Evolutionary conservation across 768 basidiomycete species (phyloP).

Genomic region (Kwoniella dendrophila): DNA sequence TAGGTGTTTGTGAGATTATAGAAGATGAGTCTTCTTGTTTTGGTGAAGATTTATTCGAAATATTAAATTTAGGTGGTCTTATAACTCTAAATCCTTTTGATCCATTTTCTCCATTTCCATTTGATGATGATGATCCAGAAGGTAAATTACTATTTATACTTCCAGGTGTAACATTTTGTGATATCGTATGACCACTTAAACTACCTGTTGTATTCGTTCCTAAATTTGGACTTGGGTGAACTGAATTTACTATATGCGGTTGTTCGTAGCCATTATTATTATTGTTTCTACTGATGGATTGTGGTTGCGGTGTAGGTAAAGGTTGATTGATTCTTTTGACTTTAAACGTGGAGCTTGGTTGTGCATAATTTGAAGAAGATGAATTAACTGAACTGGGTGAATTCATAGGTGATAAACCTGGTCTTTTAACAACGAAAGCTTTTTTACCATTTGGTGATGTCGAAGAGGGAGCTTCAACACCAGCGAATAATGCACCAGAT

Average conservation of each 20-base stretch:
- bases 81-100: slow-evolving; percentile 28
- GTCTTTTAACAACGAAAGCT: slow-evolving; percentile 31
- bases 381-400: slow-evolving; percentile 7
- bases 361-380: slow-evolving; percentile 1
- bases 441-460: slow-evolving; percentile 14
- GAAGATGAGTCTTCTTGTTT: neutral
- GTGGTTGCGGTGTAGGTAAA: slow-evolving; percentile 6
- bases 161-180: slow-evolving; percentile 9
- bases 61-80: slow-evolving; percentile 9
- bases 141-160: neutral
- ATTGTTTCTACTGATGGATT: slow-evolving; percentile 5
- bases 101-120: slow-evolving; percentile 12
- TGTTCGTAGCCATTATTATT: too few species aligned
- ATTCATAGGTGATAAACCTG: slow-evolving; percentile 4
- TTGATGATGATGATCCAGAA: neutral
- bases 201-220: neutral
- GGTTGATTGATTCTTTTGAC: slow-evolving; percentile 23
- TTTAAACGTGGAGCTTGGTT: slow-evolving; percentile 20
- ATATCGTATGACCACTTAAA: slow-evolving; percentile 1
- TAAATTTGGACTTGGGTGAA: slow-evolving; percentile 22
- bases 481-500: slow-evolving; percentile 43
- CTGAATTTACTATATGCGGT: slow-evolving; percentile 7
- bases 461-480: slow-evolving; percentile 35
- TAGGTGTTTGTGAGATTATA: neutral
- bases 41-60: neutral